Evolutionary conservation across 2,329 filamentous ascomycete species (phyloP), one percentile per base, ranked within the genome.

Genomic region (Fonsecaea nubica): DNA sequence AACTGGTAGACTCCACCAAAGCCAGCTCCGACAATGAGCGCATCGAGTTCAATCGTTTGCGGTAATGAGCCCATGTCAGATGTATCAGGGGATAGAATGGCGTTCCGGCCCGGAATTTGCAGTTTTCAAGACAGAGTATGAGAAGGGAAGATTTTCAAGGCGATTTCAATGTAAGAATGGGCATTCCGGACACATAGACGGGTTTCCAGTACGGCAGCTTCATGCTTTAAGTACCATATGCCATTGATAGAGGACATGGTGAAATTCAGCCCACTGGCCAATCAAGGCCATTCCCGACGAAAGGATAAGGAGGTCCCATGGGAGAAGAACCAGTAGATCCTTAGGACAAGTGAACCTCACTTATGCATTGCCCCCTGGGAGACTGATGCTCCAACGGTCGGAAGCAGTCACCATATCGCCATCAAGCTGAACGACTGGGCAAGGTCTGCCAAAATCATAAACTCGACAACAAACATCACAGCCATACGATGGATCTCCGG

Each of bases 1-100:
- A 86, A 80, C 75, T 81, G 81, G 64, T 82, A 86, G 25, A 84
- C 75, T n/a, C 83, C 83, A 35, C 81, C 70, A 62, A 75, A 74
- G 6, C 76, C 75, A 10, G 72, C 75, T 58, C 76, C 76, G 3
- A 76, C 72, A 58, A 72, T 67, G 36, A 75, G 69, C n/a, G 69
- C 74, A 69, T 77, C 76, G 35, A 76, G 64, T 32, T 69, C 64
- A n/a, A 50, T 25, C 1, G 45, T 18, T 1, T 18, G 18, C 8
- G 45, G 45, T 25, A 50, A 25, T 13, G 45, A 50, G 7, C n/a
- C 45, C 45, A 50, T 50, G 9, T 13, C 21, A 12, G 42, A 0
- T 48, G 18, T 25, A 10, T 25, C 18, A 1, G n/a, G n/a, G 42
- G 25, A 2, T n/a, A 48, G n/a, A 2, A 7, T 18, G 12, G n/a